Base-by-base conservation (phyloP, 192 early-diverging fungal genomes). In the Podila epigama region DNA sequence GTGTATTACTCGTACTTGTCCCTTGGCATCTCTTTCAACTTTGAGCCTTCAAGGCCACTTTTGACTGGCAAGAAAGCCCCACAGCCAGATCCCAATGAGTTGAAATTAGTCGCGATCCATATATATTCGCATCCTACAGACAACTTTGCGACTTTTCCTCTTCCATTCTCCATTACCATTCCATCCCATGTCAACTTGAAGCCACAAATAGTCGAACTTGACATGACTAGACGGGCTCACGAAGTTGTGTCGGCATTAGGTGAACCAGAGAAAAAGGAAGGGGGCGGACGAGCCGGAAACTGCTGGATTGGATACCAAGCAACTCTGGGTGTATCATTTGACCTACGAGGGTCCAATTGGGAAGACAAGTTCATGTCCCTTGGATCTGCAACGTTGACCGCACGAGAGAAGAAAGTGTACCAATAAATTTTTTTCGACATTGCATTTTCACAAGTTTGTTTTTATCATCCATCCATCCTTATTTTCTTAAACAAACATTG, bases 241-340 rank as follows among this genome's bases (percentile, higher is more conserved):
- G 82, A 82, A 36, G 58, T 83, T 2, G 84, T 86, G 16, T 39
- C 58, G 18, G 18, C 69, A 13, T 37, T 82, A 9, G 84, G 84
- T 0, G 84, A 86, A 25, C 84, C 84, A 20, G 80, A 83, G 53
- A 55, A 79, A 41, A 86, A 82, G 60, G 63, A 70, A 5, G 81
- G 84, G 0, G 84, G 84, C 6, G 82, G 82, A 1, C 56, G 77
- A 13, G 60, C 60, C 7, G 67, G 82, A 25, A 70, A 80, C 52
- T 86, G 84, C 33, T 86, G 84, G 84, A 78, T 86, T 22, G 82
- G 83, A 54, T 86, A 82, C 50, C 60, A 69, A 32, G 70, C 41
- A 35, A 44, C 55, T 10, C 22, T 48, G 16, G 82, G 82, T 13
- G 35, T 86, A 0, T 44, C 80, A 15, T 66, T 83, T 20, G 80